Evolutionary conservation across 768 basidiomycete genomes (phyloP), one percentile per base, ranked within the genome.

Genomic region (Gloeopeniophorella convolvens): DNA sequence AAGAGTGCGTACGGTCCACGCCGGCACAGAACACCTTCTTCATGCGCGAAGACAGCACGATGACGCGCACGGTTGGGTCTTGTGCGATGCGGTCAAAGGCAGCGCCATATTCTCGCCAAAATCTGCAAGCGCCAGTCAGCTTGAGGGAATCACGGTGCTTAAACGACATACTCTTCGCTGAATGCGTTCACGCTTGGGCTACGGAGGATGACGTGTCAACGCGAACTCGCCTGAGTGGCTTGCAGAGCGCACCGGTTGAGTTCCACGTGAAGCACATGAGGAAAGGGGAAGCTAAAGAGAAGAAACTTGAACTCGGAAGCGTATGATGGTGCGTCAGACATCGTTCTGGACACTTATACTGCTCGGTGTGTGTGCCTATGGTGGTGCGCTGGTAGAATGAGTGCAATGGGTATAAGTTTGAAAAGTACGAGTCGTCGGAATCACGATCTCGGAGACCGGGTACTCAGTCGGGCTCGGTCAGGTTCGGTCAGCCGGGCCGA

Each of bases 1-100:
- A n/a, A n/a, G n/a, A n/a, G n/a, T n/a, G n/a, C 77, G 55, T 56
- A 89, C 91, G 62, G 63, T 95, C 92, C 5, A 95, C 65, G 0
- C 93, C 92, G 1, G 89, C 91, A 0, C 85, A 85, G 63, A 91
- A 95, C 4, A 80, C 65, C 63, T 85, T 89, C 0, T 82, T 79
- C 2, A 85, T 61, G 2, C 68, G 70, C 0, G 89, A 90, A 0
- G 83, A 79, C 0, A 95, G 67, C 0, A 95, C 86, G 5, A 89
- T 72, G 3, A 72, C 85, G 15, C 87, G 77, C 1, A 91, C 77
- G 26, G 82, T 78, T 44, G 76, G 61, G 67, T 80, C 64, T 50
- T 63, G 5, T 57, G 68, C 53, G 11, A 92, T 70, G 1, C 65
- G 61, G 41, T 82, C 76, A 57, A 94, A 85, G 0, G 80, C 71